Evolutionary conservation across 176 grass and related monocot genomes (phyloP).

Genomic region (Triticum monococcum): DNA sequence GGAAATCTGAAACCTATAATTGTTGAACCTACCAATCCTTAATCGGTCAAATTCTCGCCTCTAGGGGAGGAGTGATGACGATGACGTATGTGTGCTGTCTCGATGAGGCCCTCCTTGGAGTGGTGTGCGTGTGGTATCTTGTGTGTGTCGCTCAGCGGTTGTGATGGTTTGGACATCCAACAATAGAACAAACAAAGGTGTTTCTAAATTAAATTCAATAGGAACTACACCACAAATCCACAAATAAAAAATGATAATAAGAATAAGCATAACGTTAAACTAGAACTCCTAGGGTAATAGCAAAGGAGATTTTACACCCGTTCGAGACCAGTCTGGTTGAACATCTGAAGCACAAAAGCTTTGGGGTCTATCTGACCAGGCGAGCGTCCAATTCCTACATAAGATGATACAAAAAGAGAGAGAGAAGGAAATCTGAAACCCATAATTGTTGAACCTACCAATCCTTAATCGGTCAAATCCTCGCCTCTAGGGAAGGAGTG

Average conservation of each 20-base stretch:
- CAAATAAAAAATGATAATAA: too few species aligned
- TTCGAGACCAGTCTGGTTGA: conserved; percentile 63
- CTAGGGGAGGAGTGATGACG: too few species aligned
- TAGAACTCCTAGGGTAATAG: neutral
- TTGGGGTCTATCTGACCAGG: conserved; percentile 93
- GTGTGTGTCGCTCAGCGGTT: too few species aligned
- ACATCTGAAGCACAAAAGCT: conserved; percentile 91
- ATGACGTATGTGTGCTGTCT: too few species aligned
- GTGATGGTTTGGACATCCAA: neutral
- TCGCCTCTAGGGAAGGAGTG: too few species aligned
- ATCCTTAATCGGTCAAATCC: conserved; percentile 77
- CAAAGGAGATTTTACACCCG: conserved; percentile 43
- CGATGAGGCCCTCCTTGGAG: too few species aligned
- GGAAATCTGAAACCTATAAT: too few species aligned
- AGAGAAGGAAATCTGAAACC: neutral
- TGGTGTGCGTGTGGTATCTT: too few species aligned
- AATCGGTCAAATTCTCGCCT: conserved; percentile 21
- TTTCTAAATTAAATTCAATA: neutral
- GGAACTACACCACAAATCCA: neutral
- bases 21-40: too few species aligned
- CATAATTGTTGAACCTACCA: conserved; percentile 39
- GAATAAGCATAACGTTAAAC: neutral
- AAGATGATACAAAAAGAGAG: conserved; percentile 4
- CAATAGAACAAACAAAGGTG: neutral
- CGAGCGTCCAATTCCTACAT: conserved; percentile 75